Base-by-base conservation (phyloP, 164 flowering plant species). In the Piper longum region DNA sequence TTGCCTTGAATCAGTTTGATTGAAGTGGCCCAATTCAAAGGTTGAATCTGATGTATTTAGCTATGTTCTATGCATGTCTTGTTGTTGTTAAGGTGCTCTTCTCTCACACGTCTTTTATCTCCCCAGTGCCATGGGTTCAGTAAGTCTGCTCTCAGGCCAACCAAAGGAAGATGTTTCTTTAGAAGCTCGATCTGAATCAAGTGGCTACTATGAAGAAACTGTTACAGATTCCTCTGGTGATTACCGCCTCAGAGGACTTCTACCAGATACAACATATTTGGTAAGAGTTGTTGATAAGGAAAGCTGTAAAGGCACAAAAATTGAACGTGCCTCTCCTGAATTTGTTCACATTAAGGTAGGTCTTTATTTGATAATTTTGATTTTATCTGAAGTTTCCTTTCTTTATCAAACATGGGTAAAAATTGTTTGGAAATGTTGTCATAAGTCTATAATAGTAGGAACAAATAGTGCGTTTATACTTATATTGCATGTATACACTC, bases 291-390 rank as follows among this genome's bases (percentile, higher is more conserved):
- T 73, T 59, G 80, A 75, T 58, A 88, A 78, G 75, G 81, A 80
- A 68, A 85, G 79, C 41, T 66, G 66, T 57, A 76, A 70, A 60
- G 75, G 79, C 75, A 14, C 77, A 64, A 75, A 56, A 63, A 83
- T 95, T 65, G 99, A 95, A 64, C 95, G 97, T 59, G 89, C 97
- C 64, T 85, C 99, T 67, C 99, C 99, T 18, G 87, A 83, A 72
- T 78, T 76, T 63, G 76, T 85, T 70, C 52, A 73, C 60, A 72
- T 91, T 66, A 74, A 77, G 91, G 99, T 93, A 59, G 66, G 78
- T 43, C 44, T 56, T 42, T 51, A 5, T 44, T 44, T 44, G 8
- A 6, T 11, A 44, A 44, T 6, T 6, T 44, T 6, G 48, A 11
- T 5, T 5, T 44, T 44, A 5, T 44, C 48, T 5, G 8, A 5